Base-by-base conservation (phyloP, 106 monocot species). In the Platanthera guangdongensis region DNA sequence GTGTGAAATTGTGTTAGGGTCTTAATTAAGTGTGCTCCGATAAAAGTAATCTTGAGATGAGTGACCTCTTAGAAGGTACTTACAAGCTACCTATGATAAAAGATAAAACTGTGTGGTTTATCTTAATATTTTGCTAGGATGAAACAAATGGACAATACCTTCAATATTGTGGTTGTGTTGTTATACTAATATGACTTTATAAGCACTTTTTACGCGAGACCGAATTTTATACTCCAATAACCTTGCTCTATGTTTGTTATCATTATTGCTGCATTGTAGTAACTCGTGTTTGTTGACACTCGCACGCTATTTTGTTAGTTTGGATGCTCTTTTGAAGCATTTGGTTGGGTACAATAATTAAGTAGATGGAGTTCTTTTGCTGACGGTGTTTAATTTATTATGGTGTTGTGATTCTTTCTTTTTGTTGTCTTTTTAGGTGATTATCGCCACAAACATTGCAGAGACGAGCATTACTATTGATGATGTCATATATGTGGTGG, bases 391-490 rank as follows among this genome's bases (percentile, higher is more conserved):
- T 48, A 70, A 67, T 47, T 32, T 70, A 18, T 70, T 47, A 47
- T 15, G 47, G 7, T 70, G 9, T 70, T 16, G 3, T 48, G 47
- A 0, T 70, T 68, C 51, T 51, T 72, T 51, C 28, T 12, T 51
- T 50, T 1, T 75, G 21, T 52, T 18, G 0, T 3, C 80, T 4
- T 76, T 84, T 62, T 81, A 99, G 97, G 90, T 99, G 62, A 99
- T 94, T 82, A 74, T 92, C 52, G 86, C 94, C 59, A 94, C 97
- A 63, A 94, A 99, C 82, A 92, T 94, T 83, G 97, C 94, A 48
- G 97, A 99, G 77, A 99, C 94, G 16, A 92, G 94, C 79, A 94
- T 99, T 76, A 99, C 97, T 75, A 99, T 99, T 85, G 89, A 94
- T 85, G 97, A 99, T 78, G 88, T 99, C 9, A 73, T 86, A 64